Percentiles rank a stretch among this genome's conserved stretches.
These are phyloP conservation scores for Linum trigynum DNA, from an alignment of 345 rosid species.

Conservation along the genomic window DNA sequence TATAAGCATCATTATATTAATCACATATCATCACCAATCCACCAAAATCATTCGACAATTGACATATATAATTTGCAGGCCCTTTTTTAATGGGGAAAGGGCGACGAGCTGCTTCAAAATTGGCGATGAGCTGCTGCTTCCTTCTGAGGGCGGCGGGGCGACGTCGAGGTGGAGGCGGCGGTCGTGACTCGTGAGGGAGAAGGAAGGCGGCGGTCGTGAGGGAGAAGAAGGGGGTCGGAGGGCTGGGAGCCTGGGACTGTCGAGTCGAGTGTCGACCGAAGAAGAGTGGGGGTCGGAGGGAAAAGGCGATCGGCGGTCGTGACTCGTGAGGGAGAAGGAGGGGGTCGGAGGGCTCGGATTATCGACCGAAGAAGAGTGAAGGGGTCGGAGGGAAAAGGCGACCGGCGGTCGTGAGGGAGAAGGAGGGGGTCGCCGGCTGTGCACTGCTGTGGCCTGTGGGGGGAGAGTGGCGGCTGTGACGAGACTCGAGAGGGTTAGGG, in stretches of 20 bases:
- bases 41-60: not conserved
- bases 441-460: not conserved
- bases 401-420: not conserved
- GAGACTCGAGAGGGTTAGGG: too few species aligned
- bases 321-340: too few species aligned
- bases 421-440: not conserved
- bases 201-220: too few species aligned
- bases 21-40: too few species aligned
- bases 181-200: too few species aligned
- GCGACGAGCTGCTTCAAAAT: too few species aligned
- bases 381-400: not conserved
- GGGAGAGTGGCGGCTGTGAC: not conserved
- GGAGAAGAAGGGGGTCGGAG: too few species aligned
- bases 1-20: too few species aligned
- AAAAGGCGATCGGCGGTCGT: not conserved
- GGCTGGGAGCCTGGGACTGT: not conserved
- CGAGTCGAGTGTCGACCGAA: not conserved
- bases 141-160: not conserved
- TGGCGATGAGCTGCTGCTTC: too few species aligned
- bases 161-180: not conserved
- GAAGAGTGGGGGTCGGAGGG: not conserved
- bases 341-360: too few species aligned
- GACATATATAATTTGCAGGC: not conserved
- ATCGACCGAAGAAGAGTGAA: not conserved
- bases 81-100: too few species aligned